phyloP scores from a whole-genome alignment of 2,329 filamentous ascomycete species.

The Penicillium sp. region DNA sequence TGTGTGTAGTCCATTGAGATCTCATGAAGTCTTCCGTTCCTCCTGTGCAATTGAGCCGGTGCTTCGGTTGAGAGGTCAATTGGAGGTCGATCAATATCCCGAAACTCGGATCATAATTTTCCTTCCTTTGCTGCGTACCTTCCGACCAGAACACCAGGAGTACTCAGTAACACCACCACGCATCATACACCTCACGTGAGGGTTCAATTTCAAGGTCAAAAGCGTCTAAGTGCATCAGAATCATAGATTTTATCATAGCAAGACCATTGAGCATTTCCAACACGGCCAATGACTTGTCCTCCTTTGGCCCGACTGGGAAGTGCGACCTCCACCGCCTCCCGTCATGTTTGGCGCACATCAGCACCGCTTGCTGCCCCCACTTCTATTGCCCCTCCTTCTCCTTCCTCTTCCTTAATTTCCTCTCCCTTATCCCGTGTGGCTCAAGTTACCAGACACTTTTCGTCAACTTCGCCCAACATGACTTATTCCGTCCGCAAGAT shows the following conservation, averaged over 20 bases:
- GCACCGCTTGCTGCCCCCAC: slow-evolving; percentile 44
- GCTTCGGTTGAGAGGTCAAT: slow-evolving; percentile 11
- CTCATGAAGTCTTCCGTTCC: background rate
- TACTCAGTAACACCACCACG: background rate
- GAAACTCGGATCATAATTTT: slow-evolving; percentile 6
- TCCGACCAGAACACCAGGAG: background rate
- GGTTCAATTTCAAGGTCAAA: background rate
- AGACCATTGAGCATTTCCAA: slow-evolving; percentile 3
- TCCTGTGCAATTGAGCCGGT: slow-evolving; percentile 4
- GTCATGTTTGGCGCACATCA: slow-evolving; percentile 34
- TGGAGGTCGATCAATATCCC: slow-evolving; percentile 6
- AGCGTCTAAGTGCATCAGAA: background rate
- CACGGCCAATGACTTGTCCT: slow-evolving; percentile 25
- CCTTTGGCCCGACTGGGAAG: slow-evolving; percentile 34
- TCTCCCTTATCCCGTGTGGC: slow-evolving; percentile 36
- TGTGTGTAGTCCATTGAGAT: too few species aligned
- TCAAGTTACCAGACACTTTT: slow-evolving; percentile 49
- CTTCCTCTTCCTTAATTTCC: slow-evolving; percentile 23
- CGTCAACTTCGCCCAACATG: slow-evolving; percentile 40
- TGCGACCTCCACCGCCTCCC: slow-evolving; percentile 35
- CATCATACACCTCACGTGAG: background rate
- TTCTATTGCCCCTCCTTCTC: slow-evolving; percentile 32
- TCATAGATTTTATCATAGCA: background rate
- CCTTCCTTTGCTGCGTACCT: background rate
- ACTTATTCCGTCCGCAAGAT: slow-evolving; percentile 79